These are phyloP conservation scores for Lindgomyces ingoldianus DNA, from an alignment of 495 filamentous ascomycete species.

Conservation along the genomic window DNA sequence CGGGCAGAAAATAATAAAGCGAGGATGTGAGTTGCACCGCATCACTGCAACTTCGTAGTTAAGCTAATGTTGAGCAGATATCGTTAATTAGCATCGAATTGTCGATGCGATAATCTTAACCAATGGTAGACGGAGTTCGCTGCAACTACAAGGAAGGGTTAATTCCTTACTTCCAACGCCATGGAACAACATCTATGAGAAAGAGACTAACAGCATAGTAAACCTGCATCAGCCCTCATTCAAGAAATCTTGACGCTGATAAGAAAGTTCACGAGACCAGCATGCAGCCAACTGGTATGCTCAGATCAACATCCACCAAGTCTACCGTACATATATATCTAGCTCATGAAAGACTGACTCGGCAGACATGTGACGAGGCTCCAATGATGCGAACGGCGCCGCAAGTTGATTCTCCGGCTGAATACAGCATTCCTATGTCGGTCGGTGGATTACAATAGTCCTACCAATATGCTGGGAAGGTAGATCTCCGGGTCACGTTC, in stretches of 20 bases:
- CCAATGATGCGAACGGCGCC: not conserved
- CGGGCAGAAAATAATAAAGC: no score
- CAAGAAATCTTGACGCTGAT: not conserved
- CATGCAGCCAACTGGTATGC: not conserved
- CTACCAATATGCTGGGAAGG: not conserved
- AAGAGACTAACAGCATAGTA: no score
- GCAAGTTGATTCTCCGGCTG: not conserved
- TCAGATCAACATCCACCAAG: not conserved
- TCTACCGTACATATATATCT: no score
- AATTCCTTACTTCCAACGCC: no score
- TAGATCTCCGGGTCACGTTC: not conserved
- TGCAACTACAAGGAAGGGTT: no score
- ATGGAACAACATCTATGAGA: no score
- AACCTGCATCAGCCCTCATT: no score
- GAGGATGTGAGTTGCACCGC: not conserved
- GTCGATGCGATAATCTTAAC: not conserved
- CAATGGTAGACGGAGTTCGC: no score
- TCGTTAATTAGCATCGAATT: no score
- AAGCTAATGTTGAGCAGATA: not conserved
- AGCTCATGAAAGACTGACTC: no score
- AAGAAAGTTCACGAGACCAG: not conserved
- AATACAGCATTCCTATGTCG: no score
- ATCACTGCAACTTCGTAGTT: not conserved
- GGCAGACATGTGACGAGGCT: not conserved
- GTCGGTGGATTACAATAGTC: not conserved